A percentile compares a stretch with the other conserved stretches of the same genome.
These are phyloP conservation scores for Phaeoacremonium minimum DNA, from an alignment of 2,329 filamentous ascomycete genomes.

Conservation along the genomic window DNA sequence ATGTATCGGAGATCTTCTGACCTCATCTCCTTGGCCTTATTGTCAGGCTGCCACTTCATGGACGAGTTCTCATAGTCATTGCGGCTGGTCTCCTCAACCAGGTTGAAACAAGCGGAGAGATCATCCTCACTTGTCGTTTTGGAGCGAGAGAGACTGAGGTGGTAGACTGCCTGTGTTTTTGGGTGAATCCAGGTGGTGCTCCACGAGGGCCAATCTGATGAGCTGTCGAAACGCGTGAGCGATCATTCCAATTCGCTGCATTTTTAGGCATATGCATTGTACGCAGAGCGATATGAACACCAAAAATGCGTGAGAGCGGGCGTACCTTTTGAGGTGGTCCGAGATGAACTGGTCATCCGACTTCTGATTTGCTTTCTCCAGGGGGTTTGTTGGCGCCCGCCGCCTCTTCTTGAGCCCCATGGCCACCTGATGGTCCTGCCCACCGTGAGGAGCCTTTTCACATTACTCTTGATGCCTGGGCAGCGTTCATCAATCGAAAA, in stretches of 20 bases:
- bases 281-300: neutral
- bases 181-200: conserved; percentile 46
- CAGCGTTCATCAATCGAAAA: too few relatives aligned
- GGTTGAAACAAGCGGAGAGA: conserved; percentile 46
- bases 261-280: neutral
- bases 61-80: conserved; percentile 60
- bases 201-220: too few relatives aligned
- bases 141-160: conserved; percentile 36
- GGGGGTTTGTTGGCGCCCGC: conserved; percentile 24
- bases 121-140: conserved; percentile 34
- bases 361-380: conserved; percentile 45
- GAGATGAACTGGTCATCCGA: conserved; percentile 42
- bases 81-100: conserved; percentile 61
- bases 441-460: too few relatives aligned
- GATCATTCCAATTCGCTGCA: neutral
- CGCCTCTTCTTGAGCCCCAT: conserved; percentile 18
- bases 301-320: too few relatives aligned
- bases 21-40: conserved; percentile 65
- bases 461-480: too few relatives aligned
- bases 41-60: conserved; percentile 56
- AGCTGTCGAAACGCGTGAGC: too few relatives aligned
- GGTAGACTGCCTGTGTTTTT: conserved; percentile 31
- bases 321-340: conserved; percentile 44
- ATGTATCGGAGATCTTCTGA: conserved; percentile 65
- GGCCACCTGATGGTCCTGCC: too few relatives aligned